Percentiles rank a stretch among this genome's conserved stretches.
Conservation (phyloP, 768 basidiomycete genomes). For the Pleurotus salmoneostramineus region DNA sequence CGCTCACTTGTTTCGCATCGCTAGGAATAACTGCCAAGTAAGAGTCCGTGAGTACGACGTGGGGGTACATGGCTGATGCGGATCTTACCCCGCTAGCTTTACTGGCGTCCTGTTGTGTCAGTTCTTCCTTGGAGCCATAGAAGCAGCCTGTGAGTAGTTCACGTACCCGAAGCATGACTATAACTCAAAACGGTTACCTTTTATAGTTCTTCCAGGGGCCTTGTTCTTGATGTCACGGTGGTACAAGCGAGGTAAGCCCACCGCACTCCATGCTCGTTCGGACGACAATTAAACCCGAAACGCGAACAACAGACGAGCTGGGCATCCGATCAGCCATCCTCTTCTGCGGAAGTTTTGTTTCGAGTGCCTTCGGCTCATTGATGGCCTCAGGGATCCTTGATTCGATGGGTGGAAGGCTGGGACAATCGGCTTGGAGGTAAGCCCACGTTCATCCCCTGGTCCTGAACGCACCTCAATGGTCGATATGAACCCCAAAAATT, state of each 20-base stretch:
- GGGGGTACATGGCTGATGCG: background rate
- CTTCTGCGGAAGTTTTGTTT: slow-evolving; percentile 45
- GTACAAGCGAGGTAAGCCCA: slow-evolving; percentile 38
- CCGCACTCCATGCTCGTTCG: background rate
- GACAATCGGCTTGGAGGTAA: slow-evolving; percentile 50
- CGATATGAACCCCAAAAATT: background rate
- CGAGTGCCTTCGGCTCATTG: slow-evolving; percentile 51
- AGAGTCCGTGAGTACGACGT: background rate
- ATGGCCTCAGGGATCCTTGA: slow-evolving; percentile 45
- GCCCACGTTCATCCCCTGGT: slow-evolving; percentile 7
- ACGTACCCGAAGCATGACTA: background rate
- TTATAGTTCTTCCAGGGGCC: slow-evolving; percentile 27
- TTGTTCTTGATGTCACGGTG: slow-evolving; percentile 29
- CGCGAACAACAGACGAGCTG: slow-evolving; percentile 22
- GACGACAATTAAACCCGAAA: background rate
- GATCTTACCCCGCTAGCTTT: slow-evolving; percentile 28
- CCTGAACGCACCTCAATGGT: background rate
- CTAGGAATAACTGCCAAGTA: slow-evolving; percentile 1
- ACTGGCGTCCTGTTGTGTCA: slow-evolving; percentile 36
- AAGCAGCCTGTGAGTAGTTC: slow-evolving; percentile 33
- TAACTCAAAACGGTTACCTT: slow-evolving; percentile 14
- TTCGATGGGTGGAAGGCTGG: slow-evolving; percentile 43
- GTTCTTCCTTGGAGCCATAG: slow-evolving; percentile 53
- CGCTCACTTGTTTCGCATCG: background rate
- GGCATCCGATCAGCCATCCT: slow-evolving; percentile 43